Base-by-base conservation (phyloP, 2,329 filamentous ascomycete species). In the Sporothrix mexicana region DNA sequence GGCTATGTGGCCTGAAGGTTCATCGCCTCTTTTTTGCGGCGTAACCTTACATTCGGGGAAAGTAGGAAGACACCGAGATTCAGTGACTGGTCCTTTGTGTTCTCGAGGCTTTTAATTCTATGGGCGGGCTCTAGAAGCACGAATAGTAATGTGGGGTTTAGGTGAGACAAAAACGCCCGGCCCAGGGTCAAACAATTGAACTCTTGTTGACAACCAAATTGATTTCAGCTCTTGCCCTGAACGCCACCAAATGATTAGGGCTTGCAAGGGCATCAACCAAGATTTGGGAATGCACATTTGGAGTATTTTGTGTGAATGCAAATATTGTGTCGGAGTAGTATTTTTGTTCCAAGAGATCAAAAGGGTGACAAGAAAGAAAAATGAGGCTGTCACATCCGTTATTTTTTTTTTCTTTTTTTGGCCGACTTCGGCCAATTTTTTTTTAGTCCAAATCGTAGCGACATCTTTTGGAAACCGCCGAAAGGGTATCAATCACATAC, bases 341-440 rank as follows among this genome's bases (percentile, higher is more conserved):
- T n/a, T 10, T 10, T 55, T 57, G 25, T 17, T 49, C 30, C 13
- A 36, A 36, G n/a, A 20, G 49, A 55, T 9, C 23, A 12, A 12
- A 20, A 17, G 17, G 13, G 30, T 6, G 17, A 13, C 12, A 36
- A 36, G 49, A 13, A 62, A 49, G 23, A n/a, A 57, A 36, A 43
- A 30, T 15, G 13, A 55, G 51, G 51, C 51, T 45, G 30, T 69
- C 30, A 43, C 10, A 17, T 68, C 49, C 20, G 70, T 59, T 59
- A 71, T 57, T 55, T 25, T 57, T 36, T 25, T 70, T 45, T 71
- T 66, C 20, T n/a, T 51, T 64, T 51, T 70, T 23, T 53, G 30
- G 47, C 70, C 70, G 59, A 71, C 36, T 64, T 71, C 70, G 70
- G 70, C 70, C 70, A 71, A 66, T 55, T 43, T 57, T 25, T 70